phyloP scores from a whole-genome alignment of 2,329 filamentous ascomycete genomes.

The Metarhizium brunneum region DNA sequence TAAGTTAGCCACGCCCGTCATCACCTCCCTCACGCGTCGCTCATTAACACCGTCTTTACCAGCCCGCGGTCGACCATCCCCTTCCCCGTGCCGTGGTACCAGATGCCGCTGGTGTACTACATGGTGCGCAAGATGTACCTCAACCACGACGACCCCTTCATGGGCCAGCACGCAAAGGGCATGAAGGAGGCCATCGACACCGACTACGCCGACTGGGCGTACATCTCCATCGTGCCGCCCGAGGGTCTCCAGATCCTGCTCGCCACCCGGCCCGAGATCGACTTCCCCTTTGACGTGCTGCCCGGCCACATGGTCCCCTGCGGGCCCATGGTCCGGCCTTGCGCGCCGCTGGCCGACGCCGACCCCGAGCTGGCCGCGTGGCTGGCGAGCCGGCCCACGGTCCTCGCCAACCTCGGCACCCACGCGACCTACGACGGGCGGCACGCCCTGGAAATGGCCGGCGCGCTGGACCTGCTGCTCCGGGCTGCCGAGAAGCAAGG shows the following conservation, averaged over 20 bases:
- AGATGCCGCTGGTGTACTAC: conserved; percentile 18
- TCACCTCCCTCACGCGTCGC: neutral
- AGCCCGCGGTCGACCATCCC: conserved; percentile 33
- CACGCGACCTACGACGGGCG: conserved; percentile 19
- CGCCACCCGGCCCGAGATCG: conserved; percentile 19
- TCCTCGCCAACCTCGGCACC: conserved; percentile 39
- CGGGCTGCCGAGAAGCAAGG: conserved; percentile 10
- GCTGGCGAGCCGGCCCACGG: conserved; percentile 30
- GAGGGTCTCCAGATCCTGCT: conserved; percentile 16
- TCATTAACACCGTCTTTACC: neutral
- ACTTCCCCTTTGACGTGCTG: conserved; percentile 28
- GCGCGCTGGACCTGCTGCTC: conserved; percentile 26
- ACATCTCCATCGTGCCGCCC: too few species aligned
- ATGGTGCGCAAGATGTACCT: conserved; percentile 16
- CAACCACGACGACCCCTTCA: conserved; percentile 5
- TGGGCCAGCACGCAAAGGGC: conserved; percentile 7
- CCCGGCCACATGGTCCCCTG: conserved; percentile 31
- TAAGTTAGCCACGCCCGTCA: conserved; percentile 13
- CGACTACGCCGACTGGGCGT: neutral
- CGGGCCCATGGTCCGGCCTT: conserved; percentile 34
- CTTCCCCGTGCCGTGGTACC: conserved; percentile 35
- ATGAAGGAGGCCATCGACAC: conserved; percentile 7
- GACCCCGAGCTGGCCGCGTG: conserved; percentile 32
- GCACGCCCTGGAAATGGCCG: conserved; percentile 28
- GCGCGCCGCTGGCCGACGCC: conserved; percentile 19